Conservation (phyloP, 352 stramenopile genomes). For the Halophytophthora batemanensis region DNA sequence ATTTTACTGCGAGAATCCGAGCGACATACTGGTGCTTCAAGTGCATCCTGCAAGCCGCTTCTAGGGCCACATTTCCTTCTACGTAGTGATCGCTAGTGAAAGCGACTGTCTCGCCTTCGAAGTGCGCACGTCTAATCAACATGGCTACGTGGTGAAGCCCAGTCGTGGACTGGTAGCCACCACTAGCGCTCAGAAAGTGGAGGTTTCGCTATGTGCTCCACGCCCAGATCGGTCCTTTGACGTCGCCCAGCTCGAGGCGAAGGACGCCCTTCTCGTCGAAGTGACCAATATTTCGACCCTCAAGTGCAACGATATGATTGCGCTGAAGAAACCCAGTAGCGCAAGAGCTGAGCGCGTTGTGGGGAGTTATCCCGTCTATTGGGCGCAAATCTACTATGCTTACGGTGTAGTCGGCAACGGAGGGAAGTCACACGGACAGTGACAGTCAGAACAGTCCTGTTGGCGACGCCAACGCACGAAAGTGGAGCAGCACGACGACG, state of each 20-base stretch:
- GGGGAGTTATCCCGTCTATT: constrained; percentile 26
- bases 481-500: background rate
- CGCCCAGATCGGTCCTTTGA: constrained; percentile 32
- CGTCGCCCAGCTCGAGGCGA: too few relatives aligned
- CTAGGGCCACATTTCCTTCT: too few relatives aligned
- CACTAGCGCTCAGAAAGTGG: constrained; percentile 53
- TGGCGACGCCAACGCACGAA: constrained; percentile 9
- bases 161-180: too few relatives aligned
- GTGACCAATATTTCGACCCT: too few relatives aligned
- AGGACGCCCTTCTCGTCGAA: too few relatives aligned
- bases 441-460: constrained; percentile 14
- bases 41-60: too few relatives aligned
- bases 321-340: constrained; percentile 33
- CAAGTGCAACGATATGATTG: too few relatives aligned
- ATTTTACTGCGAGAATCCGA: constrained; percentile 43
- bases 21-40: constrained; percentile 41
- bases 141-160: too few relatives aligned
- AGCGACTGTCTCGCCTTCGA: too few relatives aligned
- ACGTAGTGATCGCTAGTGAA: too few relatives aligned
- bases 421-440: too few relatives aligned
- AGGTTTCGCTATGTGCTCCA: constrained; percentile 47
- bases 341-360: constrained; percentile 41
- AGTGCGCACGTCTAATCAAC: too few relatives aligned
- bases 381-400: constrained; percentile 38
- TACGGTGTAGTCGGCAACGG: constrained; percentile 30